Conservation (phyloP, 192 early-diverging fungal genomes). For the Coemansia sp. region DNA sequence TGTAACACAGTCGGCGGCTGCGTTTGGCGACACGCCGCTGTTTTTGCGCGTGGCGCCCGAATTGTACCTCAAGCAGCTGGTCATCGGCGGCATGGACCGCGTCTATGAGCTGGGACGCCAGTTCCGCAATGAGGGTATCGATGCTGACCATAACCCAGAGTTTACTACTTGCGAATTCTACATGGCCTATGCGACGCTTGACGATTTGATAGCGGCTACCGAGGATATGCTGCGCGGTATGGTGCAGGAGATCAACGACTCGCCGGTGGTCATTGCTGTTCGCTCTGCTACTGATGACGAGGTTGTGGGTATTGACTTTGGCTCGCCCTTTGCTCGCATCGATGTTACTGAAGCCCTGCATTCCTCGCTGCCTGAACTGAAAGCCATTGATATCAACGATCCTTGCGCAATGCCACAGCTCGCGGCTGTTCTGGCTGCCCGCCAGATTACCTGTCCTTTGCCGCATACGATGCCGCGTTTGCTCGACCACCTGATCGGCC, state of each 20-base stretch:
- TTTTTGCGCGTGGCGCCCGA: conserved; percentile 83
- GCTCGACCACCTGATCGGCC: conserved; percentile 71
- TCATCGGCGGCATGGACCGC: conserved; percentile 81
- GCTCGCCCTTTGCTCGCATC: conserved; percentile 60
- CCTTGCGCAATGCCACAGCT: conserved; percentile 22
- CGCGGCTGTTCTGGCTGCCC: conserved; percentile 15
- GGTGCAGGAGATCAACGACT: conserved; percentile 25
- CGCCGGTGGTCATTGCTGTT: conserved; percentile 4
- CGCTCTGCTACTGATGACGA: background rate
- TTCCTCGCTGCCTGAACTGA: conserved; percentile 45
- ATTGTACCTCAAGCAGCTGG: conserved; percentile 84
- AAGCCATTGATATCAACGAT: conserved; percentile 27
- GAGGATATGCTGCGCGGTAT: conserved; percentile 67
- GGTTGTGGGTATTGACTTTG: conserved; percentile 50
- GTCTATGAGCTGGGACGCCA: conserved; percentile 91
- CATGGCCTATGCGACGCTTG: conserved; percentile 73
- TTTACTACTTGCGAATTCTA: conserved; percentile 93
- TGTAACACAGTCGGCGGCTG: conserved; percentile 61
- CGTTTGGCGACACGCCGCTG: conserved; percentile 66
- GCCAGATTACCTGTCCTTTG: conserved; percentile 36
- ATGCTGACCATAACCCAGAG: conserved; percentile 87
- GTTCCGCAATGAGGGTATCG: conserved; percentile 90
- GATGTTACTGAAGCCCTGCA: conserved; percentile 60
- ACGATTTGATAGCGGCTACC: conserved; percentile 67
- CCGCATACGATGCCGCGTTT: conserved; percentile 70